A percentile compares a stretch with the other conserved stretches of the same genome.
Evolutionary conservation across 176 grass and related monocot species (phyloP).

Genomic region (Ensete ventricosum): DNA sequence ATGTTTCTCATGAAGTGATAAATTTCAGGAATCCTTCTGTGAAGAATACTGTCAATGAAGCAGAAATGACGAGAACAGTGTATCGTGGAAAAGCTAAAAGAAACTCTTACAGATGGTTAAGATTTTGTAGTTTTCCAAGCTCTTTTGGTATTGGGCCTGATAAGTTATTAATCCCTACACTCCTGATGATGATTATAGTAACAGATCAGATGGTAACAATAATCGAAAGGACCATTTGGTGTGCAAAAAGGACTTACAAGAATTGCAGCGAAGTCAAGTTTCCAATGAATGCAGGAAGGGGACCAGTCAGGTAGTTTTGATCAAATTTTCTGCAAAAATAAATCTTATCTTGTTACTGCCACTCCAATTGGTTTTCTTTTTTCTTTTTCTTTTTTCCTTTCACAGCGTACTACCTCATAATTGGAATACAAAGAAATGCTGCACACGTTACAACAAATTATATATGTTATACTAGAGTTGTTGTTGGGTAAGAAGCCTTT

Average conservation of each 20-base stretch:
- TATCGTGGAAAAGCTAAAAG: not conserved
- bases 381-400: too few species aligned
- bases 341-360: not conserved
- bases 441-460: too few species aligned
- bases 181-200: slow-evolving; percentile 31
- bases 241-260: slow-evolving; percentile 9
- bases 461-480: too few species aligned
- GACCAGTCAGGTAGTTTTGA: slow-evolving; percentile 7
- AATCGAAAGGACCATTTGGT: not conserved
- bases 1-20: not conserved
- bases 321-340: not conserved
- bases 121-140: slow-evolving; percentile 54
- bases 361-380: too few species aligned
- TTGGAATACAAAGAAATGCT: not conserved
- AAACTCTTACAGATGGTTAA: slow-evolving; percentile 37
- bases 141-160: slow-evolving; percentile 76
- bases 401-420: not conserved
- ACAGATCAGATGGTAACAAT: slow-evolving; percentile 2
- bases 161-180: slow-evolving; percentile 59
- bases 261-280: slow-evolving; percentile 1
- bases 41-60: not conserved
- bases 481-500: not conserved
- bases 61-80: not conserved
- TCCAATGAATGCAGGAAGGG: slow-evolving; percentile 10
- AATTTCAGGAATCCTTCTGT: not conserved